Base-by-base conservation (phyloP, 129 eudicot genomes). In the Arctium lappa region DNA sequence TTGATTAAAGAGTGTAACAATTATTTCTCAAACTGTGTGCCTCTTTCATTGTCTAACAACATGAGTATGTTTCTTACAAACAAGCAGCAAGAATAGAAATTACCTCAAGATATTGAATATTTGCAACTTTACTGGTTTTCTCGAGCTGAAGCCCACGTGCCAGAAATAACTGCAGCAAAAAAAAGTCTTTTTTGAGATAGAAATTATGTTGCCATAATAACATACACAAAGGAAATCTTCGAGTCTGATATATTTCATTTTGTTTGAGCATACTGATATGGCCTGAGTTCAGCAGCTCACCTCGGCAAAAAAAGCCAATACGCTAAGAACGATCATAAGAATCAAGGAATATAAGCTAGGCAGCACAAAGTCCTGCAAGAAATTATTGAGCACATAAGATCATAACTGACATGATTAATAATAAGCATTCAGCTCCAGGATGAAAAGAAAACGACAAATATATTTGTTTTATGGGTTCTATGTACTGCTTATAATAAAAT, bases 81-180 rank as follows among this genome's bases (percentile, higher is more conserved):
- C 11, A 27, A 79, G 82, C 53, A 81, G 73, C 82, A 40, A 29
- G 60, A 34, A 78, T 46, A 16, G 37, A 74, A 39, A 18, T 31
- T 87, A 86, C 93, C 97, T 91, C 97, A 74, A 89, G 86, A 81
- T 88, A 91, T 69, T 9, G 90, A 79, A 89, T 83, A 82, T 91
- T 91, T 79, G 86, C 82, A 84, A 86, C 89, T 85, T 86, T 91
- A 87, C 92, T 89, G 56, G 93, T 88, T 88, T 91, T 89, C 75
- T 91, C 97, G 60, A 91, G 91, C 82, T 91, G 97, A 82, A 91
- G 93, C 80, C 93, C 93, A 38, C 93, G 93, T 63, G 97, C 90
- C 83, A 88, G 74, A 84, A 88, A 84, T 78, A 88, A 76, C 97
- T 91, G 90, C 82, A 71, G 56, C 15, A 62, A 53, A 74, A 76